phyloP scores from a whole-genome alignment of 106 monocot genomes.

The Dendrobium huoshanense region DNA sequence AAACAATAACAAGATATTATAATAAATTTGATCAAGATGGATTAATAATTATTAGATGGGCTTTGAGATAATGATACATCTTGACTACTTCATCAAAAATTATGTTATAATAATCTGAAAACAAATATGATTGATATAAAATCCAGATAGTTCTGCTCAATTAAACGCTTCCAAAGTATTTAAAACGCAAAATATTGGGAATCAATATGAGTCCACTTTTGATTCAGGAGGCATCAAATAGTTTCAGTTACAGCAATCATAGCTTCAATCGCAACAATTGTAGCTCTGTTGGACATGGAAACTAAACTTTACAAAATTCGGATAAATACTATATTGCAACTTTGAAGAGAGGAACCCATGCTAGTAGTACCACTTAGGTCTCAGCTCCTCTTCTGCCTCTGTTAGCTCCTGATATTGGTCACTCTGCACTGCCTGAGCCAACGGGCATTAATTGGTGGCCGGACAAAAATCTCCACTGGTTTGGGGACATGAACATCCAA shows the following conservation, averaged over 20 bases:
- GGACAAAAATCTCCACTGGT: constrained; percentile 83
- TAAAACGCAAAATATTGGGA: not conserved
- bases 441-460: constrained; percentile 79
- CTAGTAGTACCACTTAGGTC: constrained; percentile 88
- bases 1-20: too few relatives aligned
- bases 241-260: not conserved
- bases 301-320: not conserved
- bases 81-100: too few relatives aligned
- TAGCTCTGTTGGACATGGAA: not conserved
- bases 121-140: too few relatives aligned
- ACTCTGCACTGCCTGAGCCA: constrained; percentile 47
- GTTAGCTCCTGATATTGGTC: constrained; percentile 81
- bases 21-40: too few relatives aligned
- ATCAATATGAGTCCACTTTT: not conserved
- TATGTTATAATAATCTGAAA: too few relatives aligned
- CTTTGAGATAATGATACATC: too few relatives aligned
- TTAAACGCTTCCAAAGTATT: not conserved
- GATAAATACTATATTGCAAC: not conserved
- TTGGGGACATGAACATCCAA: constrained; percentile 70
- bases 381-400: constrained; percentile 74
- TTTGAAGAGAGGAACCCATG: not conserved
- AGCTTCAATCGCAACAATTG: not conserved
- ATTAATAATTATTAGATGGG: too few relatives aligned
- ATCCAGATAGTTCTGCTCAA: not conserved
- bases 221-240: not conserved